Base-by-base conservation (phyloP, 495 filamentous ascomycete species). In the Xylaria castorea region DNA sequence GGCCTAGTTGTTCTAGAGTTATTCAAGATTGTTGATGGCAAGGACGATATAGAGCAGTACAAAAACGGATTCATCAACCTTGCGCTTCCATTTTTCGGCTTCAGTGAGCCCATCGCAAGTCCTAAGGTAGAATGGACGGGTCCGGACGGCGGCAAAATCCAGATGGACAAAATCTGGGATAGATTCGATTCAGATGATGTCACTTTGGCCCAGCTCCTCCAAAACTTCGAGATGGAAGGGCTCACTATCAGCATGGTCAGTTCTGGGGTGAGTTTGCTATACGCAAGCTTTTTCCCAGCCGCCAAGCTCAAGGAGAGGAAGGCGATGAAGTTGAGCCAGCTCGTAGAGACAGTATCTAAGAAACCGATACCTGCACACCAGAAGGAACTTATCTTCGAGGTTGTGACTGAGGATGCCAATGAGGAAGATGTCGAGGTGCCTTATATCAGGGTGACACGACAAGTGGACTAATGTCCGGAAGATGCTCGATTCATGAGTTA, bases 11-110 rank as follows among this genome's bases (percentile, higher is more conserved):
- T 95, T 63, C 85, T 98, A 48, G 97, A 99, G 85, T 85, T 98
- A 38, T 97, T 92, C 90, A 99, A 99, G 89, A 89, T 99, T 75
- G 86, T 98, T 51, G 97, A 98, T 80, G 96, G 95, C 75, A 97
- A 99, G 85, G 88, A 85, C 20, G 93, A 98, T 74, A 92, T 98
- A 75, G 95, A 97, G 81, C 93, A 98, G 76, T 99, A 95, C 88
- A 98, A 98, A 88, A 99, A 99, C 82, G 97, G 97, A 32, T 99
- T 99, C 80, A 84, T 98, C 80, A 99, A 99, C 85, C 86, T 99
- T 70, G 97, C 97, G 7, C 88, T 99, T 61, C 96, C 96, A 9
- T 98, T 98, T 88, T 94, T 98, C 73, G 95, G 95, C 25, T 99
- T 98, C 88, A 97, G 94, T 81, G 96, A 99, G 82, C 96, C 96